Evolutionary conservation across 305 asterid genomes (phyloP), one percentile per base, ranked within the genome.

Genomic region (Andrographis paniculata): DNA sequence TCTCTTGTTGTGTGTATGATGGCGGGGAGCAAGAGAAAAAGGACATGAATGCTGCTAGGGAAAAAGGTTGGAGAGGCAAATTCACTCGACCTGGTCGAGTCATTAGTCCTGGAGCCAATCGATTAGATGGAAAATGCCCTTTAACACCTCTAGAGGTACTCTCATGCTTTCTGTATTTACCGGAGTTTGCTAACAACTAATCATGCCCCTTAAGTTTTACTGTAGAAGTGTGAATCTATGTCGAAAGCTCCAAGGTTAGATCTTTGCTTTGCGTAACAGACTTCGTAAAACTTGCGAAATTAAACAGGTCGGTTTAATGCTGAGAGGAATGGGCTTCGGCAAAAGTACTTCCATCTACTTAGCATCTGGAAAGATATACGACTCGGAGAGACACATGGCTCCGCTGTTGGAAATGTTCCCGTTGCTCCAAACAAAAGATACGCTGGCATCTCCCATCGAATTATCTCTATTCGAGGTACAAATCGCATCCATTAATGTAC

Each of bases 41-140:
- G 50, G 93, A 87, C 67, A 91, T 91, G 99, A 89, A 80, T 73
- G 95, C 94, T 75, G 99, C 99, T 40, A 76, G 99, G 66, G 99
- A 91, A 72, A 80, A 84, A 66, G 96, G 99, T 42, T 91, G 99
- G 99, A 91, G 68, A 60, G 99, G 99, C 31, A 91, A 91, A 68
- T 91, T 91, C 65, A 86, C 96, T 20, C 86, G 77, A 58, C 95
- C 77, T 43, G 99, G 99, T 45, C 70, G 93, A 65, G 84, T 86
- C 36, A 86, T 86, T 56, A 79, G 68, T 39, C 99, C 99, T 59
- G 96, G 87, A 60, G 92, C 89, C 14, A 87, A 64, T 68, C 79
- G 99, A 62, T 50, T 91, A 48, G 81, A 87, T 45, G 99, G 99
- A 47, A 91, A 83, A 49, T 91, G 99, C 51, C 99, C 99, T 12